A percentile compares a stretch with the other conserved stretches of the same genome.
Evolutionary conservation across 495 filamentous ascomycete species (phyloP).

Genomic region (Acidomyces sp.): DNA sequence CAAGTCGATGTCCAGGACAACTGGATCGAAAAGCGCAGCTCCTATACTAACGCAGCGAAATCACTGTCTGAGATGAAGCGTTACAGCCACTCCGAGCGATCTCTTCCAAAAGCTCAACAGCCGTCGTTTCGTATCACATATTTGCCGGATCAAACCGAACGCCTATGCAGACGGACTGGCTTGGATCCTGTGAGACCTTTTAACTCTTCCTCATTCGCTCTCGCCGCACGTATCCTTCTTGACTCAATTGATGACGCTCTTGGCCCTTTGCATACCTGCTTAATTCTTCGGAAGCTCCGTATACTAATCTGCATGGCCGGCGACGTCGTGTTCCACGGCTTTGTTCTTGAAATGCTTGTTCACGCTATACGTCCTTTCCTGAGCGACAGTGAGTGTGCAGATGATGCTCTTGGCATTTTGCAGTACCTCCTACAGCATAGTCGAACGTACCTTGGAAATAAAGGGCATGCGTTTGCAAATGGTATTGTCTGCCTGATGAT

Average conservation of each 20-base stretch:
- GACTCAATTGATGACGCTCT: conserved; percentile 75
- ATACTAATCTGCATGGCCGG: conserved; percentile 71
- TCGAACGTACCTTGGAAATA: conserved; percentile 41
- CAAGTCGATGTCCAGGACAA: conserved; percentile 60
- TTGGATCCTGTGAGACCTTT: conserved; percentile 56
- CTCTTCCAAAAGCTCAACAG: conserved; percentile 62
- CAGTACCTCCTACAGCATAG: conserved; percentile 72
- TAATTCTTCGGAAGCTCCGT: conserved; percentile 72
- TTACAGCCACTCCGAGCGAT: conserved; percentile 45
- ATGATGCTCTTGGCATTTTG: conserved; percentile 76
- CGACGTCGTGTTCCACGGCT: conserved; percentile 51
- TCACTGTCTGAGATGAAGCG: conserved; percentile 53
- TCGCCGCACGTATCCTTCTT: conserved; percentile 63
- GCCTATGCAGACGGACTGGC: conserved; percentile 56
- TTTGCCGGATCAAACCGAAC: conserved; percentile 56
- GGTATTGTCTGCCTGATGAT: conserved; percentile 65
- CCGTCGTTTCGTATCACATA: conserved; percentile 72
- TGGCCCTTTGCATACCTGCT: conserved; percentile 73
- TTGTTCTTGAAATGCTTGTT: conserved; percentile 85
- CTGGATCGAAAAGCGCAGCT: conserved; percentile 50
- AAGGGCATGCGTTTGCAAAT: conserved; percentile 58
- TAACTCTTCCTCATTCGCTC: conserved; percentile 60
- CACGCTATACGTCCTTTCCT: conserved; percentile 69
- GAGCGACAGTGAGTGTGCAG: conserved; percentile 71
- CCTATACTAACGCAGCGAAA: conserved; percentile 43